phyloP scores from a whole-genome alignment of 139 green algal genomes.

The Auxenochlorella protothecoides region DNA sequence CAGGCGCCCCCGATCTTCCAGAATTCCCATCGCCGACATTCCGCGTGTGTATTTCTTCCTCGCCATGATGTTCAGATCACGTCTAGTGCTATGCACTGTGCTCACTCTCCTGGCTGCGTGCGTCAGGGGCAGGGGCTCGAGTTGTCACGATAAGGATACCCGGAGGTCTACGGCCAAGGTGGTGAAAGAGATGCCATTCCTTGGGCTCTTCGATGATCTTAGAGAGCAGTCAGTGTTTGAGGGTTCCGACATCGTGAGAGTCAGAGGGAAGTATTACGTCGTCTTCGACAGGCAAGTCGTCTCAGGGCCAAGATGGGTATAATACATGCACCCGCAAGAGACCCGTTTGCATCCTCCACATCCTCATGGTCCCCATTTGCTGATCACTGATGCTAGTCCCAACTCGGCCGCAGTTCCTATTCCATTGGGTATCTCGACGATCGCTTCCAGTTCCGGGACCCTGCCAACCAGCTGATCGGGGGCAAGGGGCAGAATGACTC shows the following conservation, averaged over 20 bases:
- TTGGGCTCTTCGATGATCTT: conserved; percentile 6
- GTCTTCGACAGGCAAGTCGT: conserved; percentile 19
- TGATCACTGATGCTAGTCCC: no score
- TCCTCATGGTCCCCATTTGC: no score
- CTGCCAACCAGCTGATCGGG: conserved; percentile 12
- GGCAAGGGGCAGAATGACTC: background rate
- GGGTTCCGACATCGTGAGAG: background rate
- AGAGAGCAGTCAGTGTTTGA: conserved; percentile 15
- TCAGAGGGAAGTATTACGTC: conserved; percentile 5
- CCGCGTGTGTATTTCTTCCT: no score
- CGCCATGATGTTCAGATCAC: no score
- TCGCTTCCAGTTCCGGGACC: conserved; percentile 5
- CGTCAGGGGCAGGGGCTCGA: background rate
- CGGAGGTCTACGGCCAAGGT: conserved; percentile 1
- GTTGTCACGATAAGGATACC: background rate
- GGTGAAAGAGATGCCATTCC: conserved; percentile 8
- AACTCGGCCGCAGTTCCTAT: background rate
- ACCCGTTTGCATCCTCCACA: no score
- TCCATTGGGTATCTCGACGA: conserved; percentile 6
- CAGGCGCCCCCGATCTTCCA: no score
- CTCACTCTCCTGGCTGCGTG: no score
- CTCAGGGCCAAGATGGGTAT: background rate
- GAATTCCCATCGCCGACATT: no score
- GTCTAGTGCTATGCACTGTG: no score
- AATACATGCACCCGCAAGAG: background rate